phyloP scores from a whole-genome alignment of 176 grass and related monocot genomes.

The Oryza meyeriana region DNA sequence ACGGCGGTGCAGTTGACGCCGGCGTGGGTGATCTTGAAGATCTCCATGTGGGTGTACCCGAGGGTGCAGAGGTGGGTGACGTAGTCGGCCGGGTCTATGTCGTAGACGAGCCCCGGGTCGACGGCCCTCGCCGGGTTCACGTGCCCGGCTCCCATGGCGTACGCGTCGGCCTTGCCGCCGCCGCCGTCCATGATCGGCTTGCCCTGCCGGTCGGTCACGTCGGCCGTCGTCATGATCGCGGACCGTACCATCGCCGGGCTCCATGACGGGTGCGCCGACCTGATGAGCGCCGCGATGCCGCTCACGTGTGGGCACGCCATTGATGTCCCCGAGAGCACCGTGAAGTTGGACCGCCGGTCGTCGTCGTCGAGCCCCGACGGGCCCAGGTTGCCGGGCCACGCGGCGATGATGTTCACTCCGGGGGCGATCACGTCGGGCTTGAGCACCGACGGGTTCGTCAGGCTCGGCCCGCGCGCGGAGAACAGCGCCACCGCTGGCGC shows the following conservation, averaged over 20 bases:
- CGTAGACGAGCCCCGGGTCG: constrained; percentile 76
- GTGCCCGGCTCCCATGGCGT: constrained; percentile 67
- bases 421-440: constrained; percentile 82
- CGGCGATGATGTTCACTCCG: constrained; percentile 94
- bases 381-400: constrained; percentile 62
- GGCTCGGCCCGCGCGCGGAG: constrained; percentile 73
- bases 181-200: constrained; percentile 69
- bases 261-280: constrained; percentile 58
- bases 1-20: constrained; percentile 53
- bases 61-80: constrained; percentile 78
- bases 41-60: constrained; percentile 58
- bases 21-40: constrained; percentile 81
- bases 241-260: constrained; percentile 69
- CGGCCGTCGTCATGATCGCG: constrained; percentile 81
- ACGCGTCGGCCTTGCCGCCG: constrained; percentile 35
- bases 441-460: constrained; percentile 73
- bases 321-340: constrained; percentile 83
- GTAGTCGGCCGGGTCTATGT: constrained; percentile 65
- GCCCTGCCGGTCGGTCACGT: constrained; percentile 52
- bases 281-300: constrained; percentile 67
- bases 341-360: constrained; percentile 62
- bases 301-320: constrained; percentile 89
- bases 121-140: constrained; percentile 62
- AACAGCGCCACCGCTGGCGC: constrained; percentile 70
- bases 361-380: constrained; percentile 69